Evolutionary conservation across 2,329 filamentous ascomycete genomes (phyloP), one percentile per base, ranked within the genome.

Genomic region (Penicillium nordicum): DNA sequence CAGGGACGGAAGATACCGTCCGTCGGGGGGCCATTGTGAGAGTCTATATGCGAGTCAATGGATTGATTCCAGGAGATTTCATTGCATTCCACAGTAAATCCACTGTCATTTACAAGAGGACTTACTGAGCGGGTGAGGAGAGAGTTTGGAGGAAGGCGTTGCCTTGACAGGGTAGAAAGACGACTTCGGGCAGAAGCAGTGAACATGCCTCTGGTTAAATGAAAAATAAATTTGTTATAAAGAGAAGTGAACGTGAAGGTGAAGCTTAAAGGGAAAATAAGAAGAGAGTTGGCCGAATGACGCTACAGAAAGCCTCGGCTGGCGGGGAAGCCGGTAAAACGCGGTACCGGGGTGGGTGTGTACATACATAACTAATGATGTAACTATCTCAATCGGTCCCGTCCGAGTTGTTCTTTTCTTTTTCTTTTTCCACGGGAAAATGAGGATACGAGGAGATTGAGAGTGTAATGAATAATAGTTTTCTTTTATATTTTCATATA

Each of bases 1-100:
- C 75, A 29, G 76, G 74, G 54, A 78, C 72, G 23, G 76, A 77
- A 45, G 76, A 79, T 51, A 73, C 71, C 60, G 77, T 74, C 62
- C 76, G 71, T 34, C 71, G 69, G 57, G 73, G 65, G 62, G 74
- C 72, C 74, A 77, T 77, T 58, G 68, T 64, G 53, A 70, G 67
- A 59, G 69, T 65, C 74, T 76, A 51, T 21, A 53, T n/a, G 50
- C 36, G 18, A 18, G 38, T 63, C 49, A 63, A 57, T 58, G 50
- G 55, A 41, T 54, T 56, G 23, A 10, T 48, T 18, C n/a, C 30
- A 23, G 30, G 27, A 16, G 9, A n/a, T 30, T 50, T 36, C 12
- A 29, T 29, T 11, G 27, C 21, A 16, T 41, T 45, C 14, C 11
- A 23, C 43, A 32, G 50, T 2, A 29, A 36, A 36, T 53, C 44